These are phyloP conservation scores for Leccinellum albellum DNA, from an alignment of 768 basidiomycete genomes.

Conservation along the genomic window DNA sequence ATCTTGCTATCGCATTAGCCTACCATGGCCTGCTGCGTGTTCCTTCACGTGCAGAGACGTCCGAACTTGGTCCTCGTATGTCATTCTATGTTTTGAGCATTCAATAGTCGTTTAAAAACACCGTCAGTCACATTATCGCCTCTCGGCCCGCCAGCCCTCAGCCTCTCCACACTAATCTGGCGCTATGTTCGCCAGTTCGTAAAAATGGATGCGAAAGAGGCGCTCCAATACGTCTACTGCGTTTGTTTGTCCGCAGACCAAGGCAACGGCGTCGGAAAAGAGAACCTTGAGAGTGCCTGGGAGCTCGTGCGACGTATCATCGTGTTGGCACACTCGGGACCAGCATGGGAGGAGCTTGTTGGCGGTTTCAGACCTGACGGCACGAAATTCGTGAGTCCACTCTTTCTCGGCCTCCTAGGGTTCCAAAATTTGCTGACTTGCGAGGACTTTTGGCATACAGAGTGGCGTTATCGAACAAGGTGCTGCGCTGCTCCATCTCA, in stretches of 20 bases:
- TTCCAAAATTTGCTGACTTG: not conserved
- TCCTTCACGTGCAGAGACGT: conserved; percentile 74
- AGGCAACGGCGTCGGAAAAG: conserved; percentile 64
- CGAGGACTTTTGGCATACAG: conserved; percentile 36
- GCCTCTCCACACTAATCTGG: conserved; percentile 83
- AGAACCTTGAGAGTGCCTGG: conserved; percentile 81
- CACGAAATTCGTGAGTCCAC: conserved; percentile 70
- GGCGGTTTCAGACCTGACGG: conserved; percentile 92
- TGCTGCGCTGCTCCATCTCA: conserved; percentile 68
- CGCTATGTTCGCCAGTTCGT: conserved; percentile 92
- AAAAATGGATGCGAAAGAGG: conserved; percentile 89
- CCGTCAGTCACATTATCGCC: conserved; percentile 63
- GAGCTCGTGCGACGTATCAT: conserved; percentile 76
- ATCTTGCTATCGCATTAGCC: conserved; percentile 84
- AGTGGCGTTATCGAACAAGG: conserved; percentile 86
- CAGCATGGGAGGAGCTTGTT: conserved; percentile 89
- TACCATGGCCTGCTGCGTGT: conserved; percentile 92
- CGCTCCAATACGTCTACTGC: conserved; percentile 91
- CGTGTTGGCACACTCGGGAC: conserved; percentile 70
- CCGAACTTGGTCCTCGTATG: conserved; percentile 80
- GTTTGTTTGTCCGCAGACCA: conserved; percentile 77
- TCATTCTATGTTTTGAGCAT: conserved; percentile 10
- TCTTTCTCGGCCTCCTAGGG: not conserved
- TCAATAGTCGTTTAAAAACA: not conserved
- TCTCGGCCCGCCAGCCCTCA: conserved; percentile 66